Percentiles rank a stretch among this genome's conserved stretches.
phyloP scores from a whole-genome alignment of 805 yeast genomes.

The Ogataea trehaloabstinens region DNA sequence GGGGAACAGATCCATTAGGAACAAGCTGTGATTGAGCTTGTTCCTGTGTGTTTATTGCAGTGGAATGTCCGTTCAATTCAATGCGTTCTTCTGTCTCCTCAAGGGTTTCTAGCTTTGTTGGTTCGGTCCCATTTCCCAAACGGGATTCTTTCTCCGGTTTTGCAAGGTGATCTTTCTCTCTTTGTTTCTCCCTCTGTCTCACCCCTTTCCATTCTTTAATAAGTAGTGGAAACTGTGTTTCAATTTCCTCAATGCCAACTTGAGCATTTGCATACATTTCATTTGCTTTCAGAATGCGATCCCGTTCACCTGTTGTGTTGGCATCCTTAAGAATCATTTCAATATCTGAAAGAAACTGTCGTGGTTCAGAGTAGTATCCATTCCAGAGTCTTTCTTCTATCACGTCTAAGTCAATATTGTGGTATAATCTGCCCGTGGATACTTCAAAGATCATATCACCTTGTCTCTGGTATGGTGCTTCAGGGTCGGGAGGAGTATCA shows the following conservation, averaged over 20 bases:
- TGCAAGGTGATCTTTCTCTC: constrained; percentile 45
- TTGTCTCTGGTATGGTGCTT: constrained; percentile 44
- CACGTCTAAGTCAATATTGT: constrained; percentile 90
- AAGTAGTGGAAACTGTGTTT: constrained; percentile 60
- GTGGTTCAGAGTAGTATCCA: constrained; percentile 91
- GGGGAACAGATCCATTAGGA: constrained; percentile 8
- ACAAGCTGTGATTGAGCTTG: constrained; percentile 22
- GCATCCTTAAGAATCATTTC: constrained; percentile 83
- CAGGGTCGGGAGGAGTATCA: constrained; percentile 50
- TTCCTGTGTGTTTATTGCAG: constrained; percentile 4
- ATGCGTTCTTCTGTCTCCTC: constrained; percentile 4
- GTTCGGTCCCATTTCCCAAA: background rate
- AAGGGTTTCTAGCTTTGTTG: constrained; percentile 12
- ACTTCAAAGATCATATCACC: constrained; percentile 81
- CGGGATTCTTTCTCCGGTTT: constrained; percentile 28
- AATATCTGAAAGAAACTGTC: constrained; percentile 81
- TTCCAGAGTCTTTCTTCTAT: constrained; percentile 96
- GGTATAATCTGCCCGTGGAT: constrained; percentile 66
- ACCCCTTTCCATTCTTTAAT: constrained; percentile 73
- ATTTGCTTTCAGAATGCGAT: constrained; percentile 73
- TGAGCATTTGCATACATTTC: constrained; percentile 97
- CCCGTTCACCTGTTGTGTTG: constrained; percentile 73
- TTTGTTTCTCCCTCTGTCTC: constrained; percentile 59
- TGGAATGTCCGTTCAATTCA: constrained; percentile 1
- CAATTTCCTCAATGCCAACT: constrained; percentile 90